A percentile compares a stretch with the other conserved stretches of the same genome.
Evolutionary conservation across 106 monocot genomes (phyloP).

Genomic region (Vanilla planifolia): DNA sequence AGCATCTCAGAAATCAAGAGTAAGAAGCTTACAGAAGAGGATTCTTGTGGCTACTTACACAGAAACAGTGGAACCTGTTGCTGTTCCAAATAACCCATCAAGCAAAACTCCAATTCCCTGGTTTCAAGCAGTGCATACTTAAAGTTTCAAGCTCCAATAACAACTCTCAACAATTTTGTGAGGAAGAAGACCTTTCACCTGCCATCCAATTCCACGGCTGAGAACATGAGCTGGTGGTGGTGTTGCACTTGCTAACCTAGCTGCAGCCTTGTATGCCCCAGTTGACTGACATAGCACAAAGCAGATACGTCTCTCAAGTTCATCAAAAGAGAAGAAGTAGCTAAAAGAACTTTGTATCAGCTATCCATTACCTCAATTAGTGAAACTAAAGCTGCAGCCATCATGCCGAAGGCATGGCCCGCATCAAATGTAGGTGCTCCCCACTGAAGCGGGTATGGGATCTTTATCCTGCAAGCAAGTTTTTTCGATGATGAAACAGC

Average conservation of each 20-base stretch:
- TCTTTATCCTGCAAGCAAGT: slow-evolving; percentile 57
- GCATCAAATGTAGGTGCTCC: slow-evolving; percentile 93
- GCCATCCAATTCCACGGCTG: slow-evolving; percentile 97
- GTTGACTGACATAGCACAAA: slow-evolving; percentile 55
- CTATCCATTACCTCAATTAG: slow-evolving; percentile 58
- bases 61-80: slow-evolving; percentile 72
- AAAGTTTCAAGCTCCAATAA: neutral
- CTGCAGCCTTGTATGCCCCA: slow-evolving; percentile 89
- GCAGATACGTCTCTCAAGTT: no score
- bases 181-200: slow-evolving; percentile 37
- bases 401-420: slow-evolving; percentile 90
- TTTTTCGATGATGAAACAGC: neutral
- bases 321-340: no score
- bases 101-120: slow-evolving; percentile 56
- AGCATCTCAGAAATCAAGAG: no score
- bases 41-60: slow-evolving; percentile 70
- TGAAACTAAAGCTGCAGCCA: slow-evolving; percentile 92
- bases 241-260: slow-evolving; percentile 92
- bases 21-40: no score
- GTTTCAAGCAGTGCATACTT: neutral
- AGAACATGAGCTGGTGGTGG: slow-evolving; percentile 97
- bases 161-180: neutral
- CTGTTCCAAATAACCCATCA: slow-evolving; percentile 75
- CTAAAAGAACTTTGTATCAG: neutral
- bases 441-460: slow-evolving; percentile 95